Evolutionary conservation across 805 yeast genomes (phyloP).

Genomic region (Wickerhamiella occidentalis): DNA sequence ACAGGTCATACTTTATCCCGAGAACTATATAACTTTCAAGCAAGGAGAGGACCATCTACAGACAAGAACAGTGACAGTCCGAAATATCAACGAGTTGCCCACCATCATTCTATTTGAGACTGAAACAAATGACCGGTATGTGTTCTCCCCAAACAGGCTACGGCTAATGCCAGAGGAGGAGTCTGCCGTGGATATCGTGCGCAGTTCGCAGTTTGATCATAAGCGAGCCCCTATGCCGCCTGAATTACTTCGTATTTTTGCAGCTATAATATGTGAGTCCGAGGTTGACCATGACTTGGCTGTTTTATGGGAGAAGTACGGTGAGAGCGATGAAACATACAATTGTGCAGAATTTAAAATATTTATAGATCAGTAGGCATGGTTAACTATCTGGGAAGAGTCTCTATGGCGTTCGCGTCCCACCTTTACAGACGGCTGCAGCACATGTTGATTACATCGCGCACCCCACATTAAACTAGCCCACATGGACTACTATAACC

Average conservation of each 20-base stretch:
- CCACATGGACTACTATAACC: conserved; percentile 71
- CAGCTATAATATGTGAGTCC: neutral
- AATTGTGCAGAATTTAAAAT: neutral
- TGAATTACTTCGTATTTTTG: neutral
- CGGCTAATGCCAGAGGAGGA: neutral
- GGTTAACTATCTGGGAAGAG: too few species aligned
- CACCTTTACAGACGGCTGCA: neutral
- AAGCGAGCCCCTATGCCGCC: neutral
- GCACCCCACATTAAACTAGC: neutral
- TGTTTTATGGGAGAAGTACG: neutral
- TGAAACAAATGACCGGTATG: neutral
- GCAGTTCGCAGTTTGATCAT: neutral
- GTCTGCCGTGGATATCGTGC: neutral
- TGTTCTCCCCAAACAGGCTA: neutral
- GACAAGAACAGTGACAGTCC: neutral
- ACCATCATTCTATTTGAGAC: neutral
- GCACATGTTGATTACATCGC: neutral
- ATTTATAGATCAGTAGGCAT: neutral
- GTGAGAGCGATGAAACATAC: neutral
- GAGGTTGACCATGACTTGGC: neutral
- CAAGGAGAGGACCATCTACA: neutral
- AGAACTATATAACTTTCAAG: neutral
- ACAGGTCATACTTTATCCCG: neutral
- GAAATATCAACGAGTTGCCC: neutral
- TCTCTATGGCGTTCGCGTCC: neutral